Conservation (phyloP, 2,329 filamentous ascomycete species). For the Sporothrix inflata region DNA sequence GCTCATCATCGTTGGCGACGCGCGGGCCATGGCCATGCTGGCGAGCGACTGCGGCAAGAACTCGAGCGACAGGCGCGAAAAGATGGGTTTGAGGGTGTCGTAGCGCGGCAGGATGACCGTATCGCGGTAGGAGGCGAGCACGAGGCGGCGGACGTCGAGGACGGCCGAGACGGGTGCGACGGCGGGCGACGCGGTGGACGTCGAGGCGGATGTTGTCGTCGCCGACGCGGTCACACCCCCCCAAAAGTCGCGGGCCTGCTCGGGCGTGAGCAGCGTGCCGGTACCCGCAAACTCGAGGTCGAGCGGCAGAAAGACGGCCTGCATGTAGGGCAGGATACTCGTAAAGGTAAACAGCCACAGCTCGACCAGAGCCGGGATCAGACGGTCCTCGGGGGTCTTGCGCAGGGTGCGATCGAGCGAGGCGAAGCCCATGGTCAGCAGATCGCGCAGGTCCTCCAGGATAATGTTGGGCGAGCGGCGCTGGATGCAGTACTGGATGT, state of each 20-base stretch:
- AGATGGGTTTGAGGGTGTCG: constrained; percentile 84
- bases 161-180: constrained; percentile 57
- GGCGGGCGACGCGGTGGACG: constrained; percentile 33
- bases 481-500: constrained; percentile 77
- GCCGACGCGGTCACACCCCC: constrained; percentile 57
- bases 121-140: constrained; percentile 86
- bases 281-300: constrained; percentile 90
- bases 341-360: constrained; percentile 95
- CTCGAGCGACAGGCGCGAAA: constrained; percentile 85
- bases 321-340: constrained; percentile 86
- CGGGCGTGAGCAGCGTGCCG: constrained; percentile 74
- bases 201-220: constrained; percentile 38
- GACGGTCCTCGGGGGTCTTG: constrained; percentile 77
- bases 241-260: constrained; percentile 90
- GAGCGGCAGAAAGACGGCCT: constrained; percentile 90
- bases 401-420: constrained; percentile 83
- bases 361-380: constrained; percentile 89
- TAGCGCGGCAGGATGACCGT: constrained; percentile 85
- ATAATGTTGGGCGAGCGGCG: constrained; percentile 71
- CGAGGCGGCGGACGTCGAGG: constrained; percentile 85
- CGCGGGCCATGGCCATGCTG: constrained; percentile 46
- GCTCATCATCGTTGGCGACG: background rate
- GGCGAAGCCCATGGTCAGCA: constrained; percentile 79
- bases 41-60: constrained; percentile 63
- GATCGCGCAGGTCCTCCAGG: constrained; percentile 74